Conservation (phyloP, 495 filamentous ascomycete species). For the Baudoinia panamericana region DNA sequence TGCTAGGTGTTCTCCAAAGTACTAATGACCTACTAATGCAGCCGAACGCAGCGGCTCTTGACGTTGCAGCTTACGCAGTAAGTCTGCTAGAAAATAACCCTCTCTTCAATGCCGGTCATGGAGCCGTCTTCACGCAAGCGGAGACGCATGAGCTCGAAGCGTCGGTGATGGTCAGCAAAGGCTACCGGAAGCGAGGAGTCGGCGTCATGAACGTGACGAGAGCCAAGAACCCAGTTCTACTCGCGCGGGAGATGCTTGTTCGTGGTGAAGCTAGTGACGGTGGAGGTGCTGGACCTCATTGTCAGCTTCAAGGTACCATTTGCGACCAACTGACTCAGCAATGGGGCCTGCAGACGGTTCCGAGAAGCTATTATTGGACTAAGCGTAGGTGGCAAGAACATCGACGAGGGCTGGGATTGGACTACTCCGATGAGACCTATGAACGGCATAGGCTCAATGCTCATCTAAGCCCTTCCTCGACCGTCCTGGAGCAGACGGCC, state of each 20-base stretch:
- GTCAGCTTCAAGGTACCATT: slow-evolving; percentile 49
- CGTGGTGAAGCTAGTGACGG: slow-evolving; percentile 38
- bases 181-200: slow-evolving; percentile 58
- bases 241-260: slow-evolving; percentile 60
- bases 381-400: slow-evolving; percentile 75
- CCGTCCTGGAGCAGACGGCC: background rate
- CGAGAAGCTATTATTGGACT: slow-evolving; percentile 65
- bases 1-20: slow-evolving; percentile 46
- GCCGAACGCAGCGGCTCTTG: slow-evolving; percentile 41
- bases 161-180: slow-evolving; percentile 75
- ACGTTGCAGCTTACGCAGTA: slow-evolving; percentile 65
- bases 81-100: slow-evolving; percentile 63
- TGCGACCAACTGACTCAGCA: slow-evolving; percentile 52
- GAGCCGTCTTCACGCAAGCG: slow-evolving; percentile 72
- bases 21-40: slow-evolving; percentile 33
- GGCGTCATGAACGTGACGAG: slow-evolving; percentile 57
- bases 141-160: slow-evolving; percentile 81
- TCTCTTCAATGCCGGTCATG: slow-evolving; percentile 75
- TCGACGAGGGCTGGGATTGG: slow-evolving; percentile 41
- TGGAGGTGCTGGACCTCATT: slow-evolving; percentile 45
- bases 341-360: slow-evolving; percentile 58
- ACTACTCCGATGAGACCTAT: slow-evolving; percentile 12
- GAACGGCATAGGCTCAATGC: slow-evolving; percentile 5
- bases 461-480: background rate
- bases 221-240: slow-evolving; percentile 65